Evolutionary conservation across 805 yeast species (phyloP).

Genomic region (Wickerhamiella cacticola): DNA sequence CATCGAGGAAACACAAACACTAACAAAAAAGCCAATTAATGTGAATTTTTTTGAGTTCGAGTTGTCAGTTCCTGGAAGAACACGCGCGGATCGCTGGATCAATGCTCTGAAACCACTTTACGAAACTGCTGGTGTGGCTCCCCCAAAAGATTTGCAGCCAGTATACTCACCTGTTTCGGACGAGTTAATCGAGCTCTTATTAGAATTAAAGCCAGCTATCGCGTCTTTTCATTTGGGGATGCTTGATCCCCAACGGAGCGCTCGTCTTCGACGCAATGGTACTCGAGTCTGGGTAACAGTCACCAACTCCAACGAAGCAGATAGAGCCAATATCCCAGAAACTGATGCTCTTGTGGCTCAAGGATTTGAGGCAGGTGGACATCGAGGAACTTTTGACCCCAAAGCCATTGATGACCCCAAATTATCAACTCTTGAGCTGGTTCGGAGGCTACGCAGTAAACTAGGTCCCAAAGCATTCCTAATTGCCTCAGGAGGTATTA

Average conservation of each 20-base stretch:
- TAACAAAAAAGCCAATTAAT: slow-evolving; percentile 17
- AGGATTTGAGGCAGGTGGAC: slow-evolving; percentile 58
- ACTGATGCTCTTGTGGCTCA: slow-evolving; percentile 43
- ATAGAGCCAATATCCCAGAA: slow-evolving; percentile 24
- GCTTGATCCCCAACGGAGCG: slow-evolving; percentile 30
- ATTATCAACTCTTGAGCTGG: slow-evolving; percentile 17
- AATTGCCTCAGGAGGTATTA: slow-evolving; percentile 47
- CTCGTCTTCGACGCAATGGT: slow-evolving; percentile 30
- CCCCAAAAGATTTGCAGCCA: slow-evolving; percentile 14
- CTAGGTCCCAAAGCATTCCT: slow-evolving; percentile 17
- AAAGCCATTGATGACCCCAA: slow-evolving; percentile 29
- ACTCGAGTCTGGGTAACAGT: slow-evolving; percentile 38
- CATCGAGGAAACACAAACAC: slow-evolving; percentile 13
- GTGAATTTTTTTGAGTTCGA: slow-evolving; percentile 21
- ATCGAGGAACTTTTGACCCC: slow-evolving; percentile 39
- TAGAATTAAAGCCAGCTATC: slow-evolving; percentile 32
- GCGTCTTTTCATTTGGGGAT: slow-evolving; percentile 46
- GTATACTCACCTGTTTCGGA: slow-evolving; percentile 10
- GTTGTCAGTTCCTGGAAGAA: too few species aligned
- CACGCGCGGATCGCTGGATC: too few species aligned
- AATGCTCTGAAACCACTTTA: slow-evolving; percentile 7
- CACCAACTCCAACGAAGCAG: slow-evolving; percentile 37
- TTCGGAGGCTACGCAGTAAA: slow-evolving; percentile 17
- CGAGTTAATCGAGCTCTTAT: slow-evolving; percentile 19
- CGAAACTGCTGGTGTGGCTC: background rate